Evolutionary conservation across 192 early-diverging fungal species (phyloP), one percentile per base, ranked within the genome.

Genomic region (Linnemannia zychae): DNA sequence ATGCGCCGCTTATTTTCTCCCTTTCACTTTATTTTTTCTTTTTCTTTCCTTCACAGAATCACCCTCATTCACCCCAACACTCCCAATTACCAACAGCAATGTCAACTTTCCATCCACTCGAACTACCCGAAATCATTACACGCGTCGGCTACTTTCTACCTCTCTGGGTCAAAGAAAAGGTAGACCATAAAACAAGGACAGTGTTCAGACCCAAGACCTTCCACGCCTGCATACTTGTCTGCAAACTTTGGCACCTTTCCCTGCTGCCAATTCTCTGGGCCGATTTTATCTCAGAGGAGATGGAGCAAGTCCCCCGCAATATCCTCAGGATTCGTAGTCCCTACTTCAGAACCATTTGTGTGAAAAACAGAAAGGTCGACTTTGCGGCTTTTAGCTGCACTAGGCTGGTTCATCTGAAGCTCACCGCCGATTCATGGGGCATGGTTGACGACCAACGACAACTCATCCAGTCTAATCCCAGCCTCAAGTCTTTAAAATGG

Each of bases 1-100:
- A 9, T 15, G 16, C 46, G 33, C 48, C 24, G 38, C 33, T 37
- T 72, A 72, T 46, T 72, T 72, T 72, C 47, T 72, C n/a, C n/a
- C n/a, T n/a, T n/a, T n/a, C n/a, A 44, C 9, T 44, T 44, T 9
- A 44, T 44, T 44, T 44, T 44, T 44, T 44, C 40, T 44, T 9
- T 44, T 9, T 6, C 40, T 6, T 9, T 6, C 40, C 3, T 9
- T 6, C 40, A 44, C 40, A 44, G 4, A 44, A 3, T 6, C 40
- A 44, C 40, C 40, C 40, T 44, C 40, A 44, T 44, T 44, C 40
- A 44, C 9, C 40, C 9, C 40, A 44, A 44, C 40, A 44, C 40
- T 6, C 40, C 3, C 40, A 44, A 3, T 6, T 9, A 44, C 40
- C 40, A 44, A 44, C 40, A 44, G n/a, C 40, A 6, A 44, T 44